A percentile compares a stretch with the other conserved stretches of the same genome.
These are phyloP conservation scores for Phytophthora uliginosa DNA, from an alignment of 352 stramenopile species.

Conservation along the genomic window DNA sequence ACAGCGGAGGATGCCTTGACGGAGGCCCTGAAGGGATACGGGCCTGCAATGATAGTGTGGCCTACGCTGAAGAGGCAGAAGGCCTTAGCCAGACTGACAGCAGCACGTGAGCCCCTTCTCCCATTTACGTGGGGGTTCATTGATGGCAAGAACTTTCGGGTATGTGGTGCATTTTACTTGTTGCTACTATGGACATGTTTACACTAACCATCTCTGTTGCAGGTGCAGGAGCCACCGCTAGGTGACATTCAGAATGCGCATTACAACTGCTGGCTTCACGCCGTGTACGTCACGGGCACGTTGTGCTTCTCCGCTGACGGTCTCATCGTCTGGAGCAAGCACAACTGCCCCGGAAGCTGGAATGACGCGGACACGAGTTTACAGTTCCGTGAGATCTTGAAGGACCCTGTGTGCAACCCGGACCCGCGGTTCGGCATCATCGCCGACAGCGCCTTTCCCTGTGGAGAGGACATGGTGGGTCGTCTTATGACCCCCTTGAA, in stretches of 20 bases:
- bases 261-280: slow-evolving; percentile 32
- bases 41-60: slow-evolving; percentile 7
- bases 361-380: slow-evolving; percentile 20
- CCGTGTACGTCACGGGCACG: slow-evolving; percentile 6
- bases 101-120: slow-evolving; percentile 9
- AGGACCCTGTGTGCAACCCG: not conserved
- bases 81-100: not conserved
- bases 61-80: slow-evolving; percentile 1
- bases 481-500: not conserved
- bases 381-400: not conserved
- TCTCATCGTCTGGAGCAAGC: slow-evolving; percentile 13
- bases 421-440: not conserved
- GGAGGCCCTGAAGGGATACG: not conserved
- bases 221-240: slow-evolving; percentile 2
- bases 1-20: not conserved
- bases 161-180: not conserved
- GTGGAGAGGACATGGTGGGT: not conserved
- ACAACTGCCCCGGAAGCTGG: slow-evolving; percentile 27
- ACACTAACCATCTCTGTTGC: not conserved
- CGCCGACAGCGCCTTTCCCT: slow-evolving; percentile 1
- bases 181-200: not conserved
- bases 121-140: slow-evolving; percentile 6
- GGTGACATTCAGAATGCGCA: slow-evolving; percentile 16
- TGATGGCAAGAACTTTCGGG: slow-evolving; percentile 1
- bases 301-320: slow-evolving; percentile 21